A percentile compares a stretch with the other conserved stretches of the same genome.
Conservation (phyloP, 495 filamentous ascomycete species). For the Xylaria grammica region DNA sequence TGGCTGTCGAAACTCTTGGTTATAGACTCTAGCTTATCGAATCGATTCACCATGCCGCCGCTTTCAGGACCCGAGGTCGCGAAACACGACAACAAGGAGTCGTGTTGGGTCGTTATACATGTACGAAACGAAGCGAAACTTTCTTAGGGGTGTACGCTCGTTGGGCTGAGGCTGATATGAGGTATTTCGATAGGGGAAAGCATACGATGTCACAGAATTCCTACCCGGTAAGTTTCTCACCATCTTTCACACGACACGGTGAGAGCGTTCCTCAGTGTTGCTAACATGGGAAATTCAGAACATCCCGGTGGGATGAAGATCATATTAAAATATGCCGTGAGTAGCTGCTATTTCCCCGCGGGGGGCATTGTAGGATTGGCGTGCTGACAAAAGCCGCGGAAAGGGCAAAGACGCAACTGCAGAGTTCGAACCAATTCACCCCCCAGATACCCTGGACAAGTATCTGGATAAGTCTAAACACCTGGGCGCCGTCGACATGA, state of each 20-base stretch:
- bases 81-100: constrained; percentile 25
- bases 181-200: constrained; percentile 48
- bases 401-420: constrained; percentile 81
- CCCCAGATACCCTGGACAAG: constrained; percentile 76
- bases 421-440: constrained; percentile 82
- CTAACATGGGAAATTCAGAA: constrained; percentile 46
- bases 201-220: constrained; percentile 84
- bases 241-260: neutral
- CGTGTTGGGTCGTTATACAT: constrained; percentile 26
- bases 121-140: neutral
- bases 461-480: constrained; percentile 87
- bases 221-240: constrained; percentile 50
- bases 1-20: neutral
- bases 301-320: constrained; percentile 81
- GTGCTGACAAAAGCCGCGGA: neutral
- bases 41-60: constrained; percentile 14
- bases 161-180: neutral
- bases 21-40: neutral
- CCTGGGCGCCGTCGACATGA: constrained; percentile 89
- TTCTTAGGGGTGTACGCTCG: neutral
- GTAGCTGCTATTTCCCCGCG: neutral
- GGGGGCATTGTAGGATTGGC: neutral
- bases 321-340: constrained; percentile 77
- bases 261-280: neutral
- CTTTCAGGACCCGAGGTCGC: constrained; percentile 24